Percentiles rank a stretch among this genome's conserved stretches.
These are phyloP conservation scores for Bidens hawaiensis DNA, from an alignment of 140 eudicot genomes.

Conservation along the genomic window DNA sequence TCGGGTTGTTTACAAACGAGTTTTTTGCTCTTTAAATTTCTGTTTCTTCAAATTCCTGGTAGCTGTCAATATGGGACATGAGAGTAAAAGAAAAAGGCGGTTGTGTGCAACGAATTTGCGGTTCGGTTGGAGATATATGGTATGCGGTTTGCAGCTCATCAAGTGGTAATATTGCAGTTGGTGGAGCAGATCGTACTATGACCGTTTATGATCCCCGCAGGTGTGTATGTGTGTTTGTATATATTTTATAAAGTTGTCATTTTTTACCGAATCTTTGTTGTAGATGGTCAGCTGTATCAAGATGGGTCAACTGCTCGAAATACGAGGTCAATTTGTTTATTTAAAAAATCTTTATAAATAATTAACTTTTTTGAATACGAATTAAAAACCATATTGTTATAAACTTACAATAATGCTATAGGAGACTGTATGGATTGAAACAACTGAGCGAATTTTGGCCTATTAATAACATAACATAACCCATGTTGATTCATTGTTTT, in stretches of 20 bases:
- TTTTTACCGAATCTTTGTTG: slow-evolving; percentile 11
- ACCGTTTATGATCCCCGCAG: slow-evolving; percentile 89
- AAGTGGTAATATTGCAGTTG: slow-evolving; percentile 73
- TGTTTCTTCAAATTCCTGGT: slow-evolving; percentile 19
- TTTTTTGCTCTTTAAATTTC: not conserved
- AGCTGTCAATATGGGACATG: slow-evolving; percentile 83
- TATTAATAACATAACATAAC: not conserved
- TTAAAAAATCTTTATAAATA: too few relatives aligned
- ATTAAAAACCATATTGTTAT: not conserved
- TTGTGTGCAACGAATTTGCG: slow-evolving; percentile 69
- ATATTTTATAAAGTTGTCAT: too few relatives aligned
- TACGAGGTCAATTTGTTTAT: slow-evolving; percentile 60
- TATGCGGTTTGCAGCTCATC: slow-evolving; percentile 67
- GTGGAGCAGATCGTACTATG: slow-evolving; percentile 86
- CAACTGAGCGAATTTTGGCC: too few relatives aligned
- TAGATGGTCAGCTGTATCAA: slow-evolving; percentile 74
- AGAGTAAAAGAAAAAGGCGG: slow-evolving; percentile 81
- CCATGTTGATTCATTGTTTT: not conserved
- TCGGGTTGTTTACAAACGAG: not conserved
- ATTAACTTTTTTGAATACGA: not conserved
- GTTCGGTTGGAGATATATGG: slow-evolving; percentile 67
- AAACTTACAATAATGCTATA: not conserved
- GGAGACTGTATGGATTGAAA: not conserved
- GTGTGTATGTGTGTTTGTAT: too few relatives aligned
- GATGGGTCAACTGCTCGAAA: slow-evolving; percentile 86